A percentile compares a stretch with the other conserved stretches of the same genome.
These are phyloP conservation scores for Vitellaria paradoxa DNA, from an alignment of 179 eudicot species.

Conservation along the genomic window DNA sequence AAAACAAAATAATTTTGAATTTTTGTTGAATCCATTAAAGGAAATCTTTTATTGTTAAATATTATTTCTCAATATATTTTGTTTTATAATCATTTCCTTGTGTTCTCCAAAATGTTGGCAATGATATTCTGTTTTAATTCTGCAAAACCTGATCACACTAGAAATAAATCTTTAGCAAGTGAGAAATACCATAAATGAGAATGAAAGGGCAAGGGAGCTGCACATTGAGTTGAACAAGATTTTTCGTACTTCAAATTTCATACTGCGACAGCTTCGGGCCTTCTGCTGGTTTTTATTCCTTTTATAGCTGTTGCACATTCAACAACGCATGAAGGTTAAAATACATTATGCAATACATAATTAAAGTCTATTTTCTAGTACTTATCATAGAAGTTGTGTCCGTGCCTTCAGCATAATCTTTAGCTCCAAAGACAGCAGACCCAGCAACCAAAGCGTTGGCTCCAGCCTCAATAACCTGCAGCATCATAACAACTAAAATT, in stretches of 20 bases:
- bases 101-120: neutral
- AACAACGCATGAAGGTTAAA: slow-evolving; percentile 16
- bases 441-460: slow-evolving; percentile 98
- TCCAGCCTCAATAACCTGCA: slow-evolving; percentile 96
- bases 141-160: neutral
- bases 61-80: neutral
- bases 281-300: slow-evolving; percentile 93
- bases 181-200: slow-evolving; percentile 22
- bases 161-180: neutral
- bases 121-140: neutral
- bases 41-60: neutral
- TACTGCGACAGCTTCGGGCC: slow-evolving; percentile 78
- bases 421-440: slow-evolving; percentile 94
- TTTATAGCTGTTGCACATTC: slow-evolving; percentile 56
- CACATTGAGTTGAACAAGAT: slow-evolving; percentile 19
- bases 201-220: slow-evolving; percentile 8
- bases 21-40: neutral
- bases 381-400: neutral
- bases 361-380: neutral
- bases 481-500: neutral
- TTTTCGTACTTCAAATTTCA: slow-evolving; percentile 31
- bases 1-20: neutral
- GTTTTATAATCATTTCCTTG: neutral
- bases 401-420: slow-evolving; percentile 92
- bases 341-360: neutral